Evolutionary conservation across 257 asterid genomes (phyloP), one percentile per base, ranked within the genome.

Genomic region (Capsicum baccatum): DNA sequence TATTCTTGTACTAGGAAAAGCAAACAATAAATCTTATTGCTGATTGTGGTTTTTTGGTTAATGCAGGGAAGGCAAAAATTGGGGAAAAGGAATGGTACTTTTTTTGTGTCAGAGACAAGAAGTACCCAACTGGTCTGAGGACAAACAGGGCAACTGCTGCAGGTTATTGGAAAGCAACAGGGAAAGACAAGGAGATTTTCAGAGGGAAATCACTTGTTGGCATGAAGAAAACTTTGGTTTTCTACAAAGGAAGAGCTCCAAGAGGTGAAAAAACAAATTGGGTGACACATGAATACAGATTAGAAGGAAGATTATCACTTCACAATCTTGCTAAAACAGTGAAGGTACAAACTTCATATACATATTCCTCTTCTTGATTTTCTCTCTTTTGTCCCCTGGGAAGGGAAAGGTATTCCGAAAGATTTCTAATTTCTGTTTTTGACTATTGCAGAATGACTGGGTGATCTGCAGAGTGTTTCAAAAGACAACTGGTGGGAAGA

Each of bases 161-260:
- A 3, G 98, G 97, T 6, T 93, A 94, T 42, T 94, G 98, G 98
- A 94, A 94, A 83, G 98, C 97, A 3, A 94, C 97, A 0, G 98
- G 98, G 4, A 94, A 94, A 88, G 98, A 94, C 14, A 91, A 82
- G 82, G 95, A 93, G 42, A 93, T 93, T 52, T 91, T 86, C 80
- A 63, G 89, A 6, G 97, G 89, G 13, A 89, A 88, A 83, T 83
- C 80, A 12, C 81, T 93, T 5, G 94, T 94, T 0, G 97, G 98
- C 3, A 92, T 90, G 97, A 94, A 92, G 86, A 94, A 94, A 84
- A 93, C 97, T 35, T 84, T 94, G 21, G 98, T 94, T 79, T 94
- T 94, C 60, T 94, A 94, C 90, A 73, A 42, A 62, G 98, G 98
- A 2, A 93, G 98, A 86, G 98, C 98, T 12, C 97, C 98, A 0